A percentile compares a stretch with the other conserved stretches of the same genome.
Conservation (phyloP, 2,329 filamentous ascomycete species). For the Apiospora marii region DNA sequence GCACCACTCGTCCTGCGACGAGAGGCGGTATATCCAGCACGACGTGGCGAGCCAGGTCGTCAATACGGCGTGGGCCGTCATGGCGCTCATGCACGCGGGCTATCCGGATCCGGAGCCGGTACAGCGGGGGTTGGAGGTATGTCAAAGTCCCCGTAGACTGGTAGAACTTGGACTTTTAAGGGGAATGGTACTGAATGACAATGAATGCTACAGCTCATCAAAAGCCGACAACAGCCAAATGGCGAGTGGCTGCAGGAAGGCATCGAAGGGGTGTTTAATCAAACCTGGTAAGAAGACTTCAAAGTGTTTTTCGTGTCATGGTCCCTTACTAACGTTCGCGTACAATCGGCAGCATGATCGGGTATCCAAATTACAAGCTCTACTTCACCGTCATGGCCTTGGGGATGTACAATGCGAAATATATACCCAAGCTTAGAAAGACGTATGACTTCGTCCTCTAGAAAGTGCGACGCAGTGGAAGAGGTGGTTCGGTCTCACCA, state of each 20-base stretch:
- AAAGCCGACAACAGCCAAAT: not conserved
- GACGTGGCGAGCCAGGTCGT: not conserved
- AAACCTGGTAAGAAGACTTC: not conserved
- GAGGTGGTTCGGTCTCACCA: not conserved
- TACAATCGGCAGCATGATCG: not conserved
- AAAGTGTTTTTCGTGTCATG: not conserved
- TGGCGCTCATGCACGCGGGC: conserved; percentile 14
- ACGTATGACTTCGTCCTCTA: not conserved
- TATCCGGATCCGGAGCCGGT: not conserved
- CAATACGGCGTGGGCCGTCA: not conserved
- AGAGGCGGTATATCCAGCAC: not conserved
- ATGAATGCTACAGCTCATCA: not conserved
- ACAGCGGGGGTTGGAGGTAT: not conserved
- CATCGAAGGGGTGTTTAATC: not conserved
- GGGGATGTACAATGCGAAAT: not conserved
- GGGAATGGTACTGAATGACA: not conserved
- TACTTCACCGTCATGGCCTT: not conserved
- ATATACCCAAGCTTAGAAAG: not conserved
- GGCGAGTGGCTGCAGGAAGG: not conserved
- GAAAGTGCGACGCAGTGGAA: not conserved
- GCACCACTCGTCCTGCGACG: not conserved
- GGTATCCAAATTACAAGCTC: not conserved
- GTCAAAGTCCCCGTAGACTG: not conserved
- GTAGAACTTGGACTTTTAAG: not conserved
- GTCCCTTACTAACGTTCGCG: not conserved